phyloP scores from a whole-genome alignment of 495 filamentous ascomycete genomes.

The Choiromyces venosus region DNA sequence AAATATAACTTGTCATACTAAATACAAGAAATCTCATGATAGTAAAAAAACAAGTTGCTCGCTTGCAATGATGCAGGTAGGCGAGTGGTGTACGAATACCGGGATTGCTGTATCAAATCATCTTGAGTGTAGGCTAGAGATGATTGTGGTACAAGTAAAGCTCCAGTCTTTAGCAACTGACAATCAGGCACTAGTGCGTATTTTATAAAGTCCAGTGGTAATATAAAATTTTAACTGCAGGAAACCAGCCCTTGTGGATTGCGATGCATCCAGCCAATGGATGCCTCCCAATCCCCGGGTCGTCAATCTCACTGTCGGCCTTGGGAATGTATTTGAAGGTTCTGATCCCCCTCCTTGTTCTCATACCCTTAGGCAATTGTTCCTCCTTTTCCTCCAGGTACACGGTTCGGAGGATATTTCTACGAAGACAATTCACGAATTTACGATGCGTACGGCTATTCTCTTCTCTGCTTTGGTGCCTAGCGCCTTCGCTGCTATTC shows the following conservation, averaged over 20 bases:
- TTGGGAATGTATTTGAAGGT: not conserved
- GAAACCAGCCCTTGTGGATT: not conserved
- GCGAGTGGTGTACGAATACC: not conserved
- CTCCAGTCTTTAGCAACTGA: not conserved
- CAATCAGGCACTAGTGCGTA: not conserved
- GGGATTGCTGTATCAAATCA: not conserved
- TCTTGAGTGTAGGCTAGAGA: not conserved
- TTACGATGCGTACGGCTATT: not conserved
- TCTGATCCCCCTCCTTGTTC: not conserved
- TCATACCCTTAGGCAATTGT: not conserved
- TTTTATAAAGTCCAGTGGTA: not conserved
- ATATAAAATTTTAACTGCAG: not conserved
- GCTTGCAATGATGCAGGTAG: no score
- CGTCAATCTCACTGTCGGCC: not conserved
- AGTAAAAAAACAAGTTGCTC: no score
- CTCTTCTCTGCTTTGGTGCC: not conserved
- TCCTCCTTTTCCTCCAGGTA: not conserved
- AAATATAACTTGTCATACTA: no score
- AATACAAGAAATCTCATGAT: not conserved
- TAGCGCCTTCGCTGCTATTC: constrained; percentile 2
- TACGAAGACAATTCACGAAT: not conserved
- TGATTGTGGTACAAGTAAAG: not conserved
- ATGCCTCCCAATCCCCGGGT: not conserved
- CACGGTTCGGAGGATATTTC: not conserved
- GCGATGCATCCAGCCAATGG: not conserved